A percentile compares a stretch with the other conserved stretches of the same genome.
Conservation (phyloP, 208 protist species). For the Crithidia brevicula region DNA sequence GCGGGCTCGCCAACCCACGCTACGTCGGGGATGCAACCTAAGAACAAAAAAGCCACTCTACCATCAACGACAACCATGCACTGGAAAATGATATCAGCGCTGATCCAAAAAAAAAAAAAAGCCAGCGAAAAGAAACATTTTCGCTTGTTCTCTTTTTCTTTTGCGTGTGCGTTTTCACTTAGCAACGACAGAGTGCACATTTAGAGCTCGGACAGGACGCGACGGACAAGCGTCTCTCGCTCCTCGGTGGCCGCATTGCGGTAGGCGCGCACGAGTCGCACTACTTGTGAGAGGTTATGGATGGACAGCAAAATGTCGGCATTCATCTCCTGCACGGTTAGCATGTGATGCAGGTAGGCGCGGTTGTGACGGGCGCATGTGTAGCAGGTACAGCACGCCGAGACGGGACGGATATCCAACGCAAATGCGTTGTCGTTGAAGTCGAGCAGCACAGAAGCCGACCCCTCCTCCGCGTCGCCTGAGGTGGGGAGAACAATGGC, state of each 20-base stretch:
- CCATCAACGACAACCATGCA: not conserved
- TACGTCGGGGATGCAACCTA: too few species aligned
- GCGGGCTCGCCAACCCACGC: too few species aligned
- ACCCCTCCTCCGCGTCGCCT: not conserved
- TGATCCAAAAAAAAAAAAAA: not conserved
- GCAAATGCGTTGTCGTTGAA: constrained; percentile 74
- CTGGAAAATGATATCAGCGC: not conserved
- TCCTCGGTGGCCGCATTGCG: constrained; percentile 14
- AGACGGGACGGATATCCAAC: constrained; percentile 66
- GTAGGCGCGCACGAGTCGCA: constrained; percentile 40
- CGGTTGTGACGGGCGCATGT: constrained; percentile 78
- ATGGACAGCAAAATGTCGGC: constrained; percentile 79
- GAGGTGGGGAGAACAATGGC: constrained; percentile 43
- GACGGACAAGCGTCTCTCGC: constrained; percentile 36
- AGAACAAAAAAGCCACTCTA: not conserved
- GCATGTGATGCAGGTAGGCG: constrained; percentile 88
- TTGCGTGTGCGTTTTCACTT: not conserved
- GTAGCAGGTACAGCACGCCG: constrained; percentile 64
- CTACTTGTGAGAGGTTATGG: constrained; percentile 73
- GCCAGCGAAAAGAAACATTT: not conserved
- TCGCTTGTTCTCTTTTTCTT: too few species aligned
- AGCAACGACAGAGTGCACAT: not conserved
- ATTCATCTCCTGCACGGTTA: constrained; percentile 92
- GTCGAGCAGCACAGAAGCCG: constrained; percentile 50
- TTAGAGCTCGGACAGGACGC: constrained; percentile 36